Percentiles rank a stretch among this genome's conserved stretches.
These are phyloP conservation scores for Colletotrichum sp. DNA, from an alignment of 2,329 filamentous ascomycete genomes.

Conservation along the genomic window DNA sequence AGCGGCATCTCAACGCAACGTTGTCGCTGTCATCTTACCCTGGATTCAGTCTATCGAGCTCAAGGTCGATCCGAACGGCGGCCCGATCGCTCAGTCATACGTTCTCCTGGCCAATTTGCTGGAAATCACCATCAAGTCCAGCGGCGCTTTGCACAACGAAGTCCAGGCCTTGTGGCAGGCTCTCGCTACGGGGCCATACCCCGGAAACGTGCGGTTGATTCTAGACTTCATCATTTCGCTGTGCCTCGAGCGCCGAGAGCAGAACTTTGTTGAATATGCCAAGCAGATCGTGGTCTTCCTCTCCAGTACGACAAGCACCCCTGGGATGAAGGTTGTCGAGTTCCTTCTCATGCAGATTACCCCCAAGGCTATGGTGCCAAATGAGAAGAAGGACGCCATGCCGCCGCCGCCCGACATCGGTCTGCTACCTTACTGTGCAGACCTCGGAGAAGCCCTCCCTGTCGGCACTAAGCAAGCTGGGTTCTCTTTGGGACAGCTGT, in stretches of 20 bases:
- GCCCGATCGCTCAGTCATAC: slow-evolving; percentile 89
- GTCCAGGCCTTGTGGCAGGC: slow-evolving; percentile 98
- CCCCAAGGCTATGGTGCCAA: slow-evolving; percentile 96
- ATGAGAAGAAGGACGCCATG: slow-evolving; percentile 75
- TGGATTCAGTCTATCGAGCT: slow-evolving; percentile 97
- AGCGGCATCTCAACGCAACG: slow-evolving; percentile 85
- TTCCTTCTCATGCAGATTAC: slow-evolving; percentile 90
- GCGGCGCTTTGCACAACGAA: slow-evolving; percentile 88
- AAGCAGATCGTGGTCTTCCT: slow-evolving; percentile 98
- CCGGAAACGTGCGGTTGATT: slow-evolving; percentile 91
- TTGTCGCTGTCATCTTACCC: slow-evolving; percentile 91
- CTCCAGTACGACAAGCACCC: slow-evolving; percentile 74
- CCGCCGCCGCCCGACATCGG: slow-evolving; percentile 75
- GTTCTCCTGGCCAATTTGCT: slow-evolving; percentile 94
- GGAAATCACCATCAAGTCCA: slow-evolving; percentile 94
- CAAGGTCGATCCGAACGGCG: slow-evolving; percentile 88
- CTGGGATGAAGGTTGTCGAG: slow-evolving; percentile 91
- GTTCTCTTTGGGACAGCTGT: slow-evolving; percentile 90
- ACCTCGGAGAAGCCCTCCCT: slow-evolving; percentile 79
- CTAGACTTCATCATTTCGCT: slow-evolving; percentile 96
- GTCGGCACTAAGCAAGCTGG: slow-evolving; percentile 91
- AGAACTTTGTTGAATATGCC: slow-evolving; percentile 97
- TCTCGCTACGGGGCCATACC: slow-evolving; percentile 88
- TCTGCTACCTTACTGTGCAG: slow-evolving; percentile 86
- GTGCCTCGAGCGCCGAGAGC: slow-evolving; percentile 91